Percentiles rank a stretch among this genome's conserved stretches.
Evolutionary conservation across 1,284 basidiomycete genomes (phyloP).

Genomic region (Trametes hirsuta): DNA sequence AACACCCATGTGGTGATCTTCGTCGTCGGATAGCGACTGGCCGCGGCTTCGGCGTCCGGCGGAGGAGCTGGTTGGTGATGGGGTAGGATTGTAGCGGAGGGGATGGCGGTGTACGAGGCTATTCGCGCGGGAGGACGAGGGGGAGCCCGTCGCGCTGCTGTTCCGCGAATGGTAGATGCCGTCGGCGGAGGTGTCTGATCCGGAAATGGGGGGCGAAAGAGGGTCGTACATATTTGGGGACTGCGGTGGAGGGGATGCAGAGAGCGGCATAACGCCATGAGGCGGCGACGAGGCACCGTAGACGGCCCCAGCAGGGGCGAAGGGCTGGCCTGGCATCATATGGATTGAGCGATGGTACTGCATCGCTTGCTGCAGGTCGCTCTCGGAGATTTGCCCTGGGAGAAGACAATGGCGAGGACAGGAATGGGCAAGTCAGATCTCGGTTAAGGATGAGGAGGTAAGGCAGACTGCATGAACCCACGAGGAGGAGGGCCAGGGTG

Average conservation of each 20-base stretch:
- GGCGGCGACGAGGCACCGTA: slow-evolving; percentile 48
- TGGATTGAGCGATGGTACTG: slow-evolving; percentile 35
- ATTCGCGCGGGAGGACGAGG: slow-evolving; percentile 71
- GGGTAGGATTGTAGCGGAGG: slow-evolving; percentile 74
- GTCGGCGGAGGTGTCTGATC: slow-evolving; percentile 83
- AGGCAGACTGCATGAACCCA: slow-evolving; percentile 49
- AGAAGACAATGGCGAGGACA: slow-evolving; percentile 34
- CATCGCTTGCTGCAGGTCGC: slow-evolving; percentile 45
- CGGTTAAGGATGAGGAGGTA: slow-evolving; percentile 38
- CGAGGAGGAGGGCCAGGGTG: slow-evolving; percentile 48
- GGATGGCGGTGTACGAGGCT: slow-evolving; percentile 72
- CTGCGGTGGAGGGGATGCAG: slow-evolving; percentile 67
- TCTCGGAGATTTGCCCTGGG: slow-evolving; percentile 57
- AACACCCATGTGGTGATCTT: slow-evolving; percentile 66
- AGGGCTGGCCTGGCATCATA: slow-evolving; percentile 35
- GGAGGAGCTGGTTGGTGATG: slow-evolving; percentile 74
- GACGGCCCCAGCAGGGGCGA: slow-evolving; percentile 43
- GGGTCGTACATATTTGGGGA: slow-evolving; percentile 81
- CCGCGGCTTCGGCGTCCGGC: slow-evolving; percentile 61
- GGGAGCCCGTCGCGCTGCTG: slow-evolving; percentile 75
- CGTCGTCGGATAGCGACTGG: slow-evolving; percentile 77
- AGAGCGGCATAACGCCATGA: slow-evolving; percentile 55
- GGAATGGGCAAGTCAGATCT: slow-evolving; percentile 40
- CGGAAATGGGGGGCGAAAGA: slow-evolving; percentile 79
- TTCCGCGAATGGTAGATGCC: slow-evolving; percentile 76